phyloP scores from a whole-genome alignment of 768 basidiomycete species.

The Guyanaporus albipodus region DNA sequence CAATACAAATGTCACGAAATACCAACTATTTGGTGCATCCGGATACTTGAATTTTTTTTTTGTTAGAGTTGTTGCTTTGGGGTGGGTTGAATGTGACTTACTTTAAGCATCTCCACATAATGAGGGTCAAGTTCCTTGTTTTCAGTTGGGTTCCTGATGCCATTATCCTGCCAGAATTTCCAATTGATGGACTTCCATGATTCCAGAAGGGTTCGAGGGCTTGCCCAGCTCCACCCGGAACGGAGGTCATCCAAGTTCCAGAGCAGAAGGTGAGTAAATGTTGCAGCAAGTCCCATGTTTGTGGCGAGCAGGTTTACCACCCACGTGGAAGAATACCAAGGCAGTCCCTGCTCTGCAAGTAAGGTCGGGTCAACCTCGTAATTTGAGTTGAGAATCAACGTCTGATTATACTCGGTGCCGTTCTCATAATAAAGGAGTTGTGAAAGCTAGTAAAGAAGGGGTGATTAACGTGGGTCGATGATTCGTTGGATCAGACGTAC shows the following conservation, averaged over 20 bases:
- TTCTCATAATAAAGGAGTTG: constrained; percentile 51
- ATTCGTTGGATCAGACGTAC: constrained; percentile 33
- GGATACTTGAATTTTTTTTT: constrained; percentile 32
- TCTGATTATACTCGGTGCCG: constrained; percentile 51
- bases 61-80: not conserved
- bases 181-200: constrained; percentile 29
- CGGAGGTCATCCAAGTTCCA: constrained; percentile 52
- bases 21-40: constrained; percentile 36
- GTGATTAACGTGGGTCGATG: not conserved
- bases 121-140: constrained; percentile 49
- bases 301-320: constrained; percentile 18
- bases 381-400: constrained; percentile 49
- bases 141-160: constrained; percentile 28
- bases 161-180: constrained; percentile 35
- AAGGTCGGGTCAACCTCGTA: constrained; percentile 47
- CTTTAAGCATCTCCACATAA: constrained; percentile 46
- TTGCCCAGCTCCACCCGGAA: constrained; percentile 44
- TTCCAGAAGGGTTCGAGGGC: constrained; percentile 25
- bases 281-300: constrained; percentile 39
- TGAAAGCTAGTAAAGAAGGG: constrained; percentile 33
- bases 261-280: constrained; percentile 47
- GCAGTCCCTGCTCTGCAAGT: constrained; percentile 38
- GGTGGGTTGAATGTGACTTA: constrained; percentile 23
- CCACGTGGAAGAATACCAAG: constrained; percentile 28
- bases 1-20: constrained; percentile 20